A percentile compares a stretch with the other conserved stretches of the same genome.
These are phyloP conservation scores for Trifolium pratense DNA, from an alignment of 306 rosid genomes.

Conservation along the genomic window DNA sequence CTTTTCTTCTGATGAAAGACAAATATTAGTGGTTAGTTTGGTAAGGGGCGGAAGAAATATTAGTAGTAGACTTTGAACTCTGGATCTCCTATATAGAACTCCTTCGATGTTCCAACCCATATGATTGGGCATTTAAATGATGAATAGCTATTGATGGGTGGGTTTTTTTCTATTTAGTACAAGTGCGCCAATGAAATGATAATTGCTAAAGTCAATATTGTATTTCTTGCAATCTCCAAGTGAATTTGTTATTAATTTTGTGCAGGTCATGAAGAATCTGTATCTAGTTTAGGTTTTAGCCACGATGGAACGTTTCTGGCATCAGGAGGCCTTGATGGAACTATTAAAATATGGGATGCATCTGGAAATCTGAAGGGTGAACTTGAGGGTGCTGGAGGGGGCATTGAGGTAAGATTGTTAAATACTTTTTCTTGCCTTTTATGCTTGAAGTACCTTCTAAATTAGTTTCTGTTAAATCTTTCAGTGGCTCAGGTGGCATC, in stretches of 20 bases:
- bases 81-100: neutral
- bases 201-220: slow-evolving; percentile 16
- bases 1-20: neutral
- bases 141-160: slow-evolving; percentile 8
- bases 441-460: slow-evolving; percentile 18
- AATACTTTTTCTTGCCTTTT: slow-evolving; percentile 4
- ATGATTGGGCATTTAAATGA: slow-evolving; percentile 49
- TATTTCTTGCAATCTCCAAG: slow-evolving; percentile 7
- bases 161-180: slow-evolving; percentile 10
- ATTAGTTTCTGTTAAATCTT: slow-evolving; percentile 42
- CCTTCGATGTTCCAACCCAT: neutral
- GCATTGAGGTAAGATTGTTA: slow-evolving; percentile 60
- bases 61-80: neutral
- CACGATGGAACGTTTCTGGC: slow-evolving; percentile 80
- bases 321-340: slow-evolving; percentile 81
- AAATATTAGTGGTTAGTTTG: neutral
- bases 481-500: slow-evolving; percentile 98
- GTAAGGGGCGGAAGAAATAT: neutral
- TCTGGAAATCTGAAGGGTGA: slow-evolving; percentile 57
- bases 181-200: neutral
- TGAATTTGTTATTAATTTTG: slow-evolving; percentile 7
- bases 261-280: slow-evolving; percentile 84
- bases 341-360: slow-evolving; percentile 76
- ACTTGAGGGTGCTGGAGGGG: slow-evolving; percentile 82
- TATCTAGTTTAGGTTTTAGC: slow-evolving; percentile 79